phyloP scores from a whole-genome alignment of 441 rosid species.

The Syzygium syzygioides region DNA sequence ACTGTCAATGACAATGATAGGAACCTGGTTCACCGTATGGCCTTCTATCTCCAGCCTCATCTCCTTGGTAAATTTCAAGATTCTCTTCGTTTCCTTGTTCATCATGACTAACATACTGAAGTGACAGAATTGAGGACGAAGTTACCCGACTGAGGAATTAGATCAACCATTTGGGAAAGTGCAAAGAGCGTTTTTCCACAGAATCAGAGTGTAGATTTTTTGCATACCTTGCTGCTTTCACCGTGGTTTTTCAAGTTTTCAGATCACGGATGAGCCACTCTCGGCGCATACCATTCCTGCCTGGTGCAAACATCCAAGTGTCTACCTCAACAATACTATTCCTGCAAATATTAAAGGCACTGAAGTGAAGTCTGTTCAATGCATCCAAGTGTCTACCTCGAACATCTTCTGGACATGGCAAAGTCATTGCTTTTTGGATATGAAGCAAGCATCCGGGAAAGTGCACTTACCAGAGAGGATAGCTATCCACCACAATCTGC shows the following conservation, averaged over 20 bases:
- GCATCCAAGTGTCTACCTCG: not conserved
- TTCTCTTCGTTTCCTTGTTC: not conserved
- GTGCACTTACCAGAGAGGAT: not conserved
- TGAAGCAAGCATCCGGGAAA: not conserved
- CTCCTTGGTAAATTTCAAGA: not conserved
- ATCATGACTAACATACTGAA: not conserved
- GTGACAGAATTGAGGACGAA: not conserved
- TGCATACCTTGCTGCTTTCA: not conserved
- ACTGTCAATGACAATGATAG: not conserved
- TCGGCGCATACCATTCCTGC: too few species aligned
- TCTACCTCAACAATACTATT: not conserved
- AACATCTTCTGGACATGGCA: not conserved
- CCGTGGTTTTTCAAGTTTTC: not conserved
- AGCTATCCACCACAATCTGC: not conserved
- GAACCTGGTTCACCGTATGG: not conserved
- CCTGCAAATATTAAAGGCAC: not conserved
- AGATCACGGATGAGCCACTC: too few species aligned
- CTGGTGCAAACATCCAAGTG: not conserved
- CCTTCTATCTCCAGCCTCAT: not conserved
- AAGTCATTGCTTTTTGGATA: not conserved
- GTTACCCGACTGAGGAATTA: not conserved
- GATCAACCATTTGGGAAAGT: too few species aligned
- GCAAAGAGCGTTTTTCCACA: not conserved
- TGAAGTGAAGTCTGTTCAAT: not conserved
- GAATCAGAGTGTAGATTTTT: not conserved